Base-by-base conservation (phyloP, 495 filamentous ascomycete genomes). In the Pyronema omphalodes region DNA sequence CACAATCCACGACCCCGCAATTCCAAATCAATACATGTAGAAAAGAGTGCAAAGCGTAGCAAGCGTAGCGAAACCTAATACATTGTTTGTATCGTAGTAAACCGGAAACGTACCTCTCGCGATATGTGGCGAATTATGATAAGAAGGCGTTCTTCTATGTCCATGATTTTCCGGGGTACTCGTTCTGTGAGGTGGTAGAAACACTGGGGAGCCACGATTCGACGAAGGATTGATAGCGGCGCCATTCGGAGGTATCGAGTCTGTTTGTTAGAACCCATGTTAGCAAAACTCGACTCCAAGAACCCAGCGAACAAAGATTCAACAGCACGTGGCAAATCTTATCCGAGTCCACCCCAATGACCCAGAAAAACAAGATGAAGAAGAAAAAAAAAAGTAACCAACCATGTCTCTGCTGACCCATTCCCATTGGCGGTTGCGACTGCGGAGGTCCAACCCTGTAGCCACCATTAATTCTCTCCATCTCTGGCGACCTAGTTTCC, bases 181-280 rank as follows among this genome's bases (percentile, higher is more conserved):
- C 55, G 57, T 63, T 23, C 61, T 54, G 17, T 57, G 60, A 33
- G 59, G 61, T 23, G 61, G 57, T 35, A 63, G 55, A 44, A 57
- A 64, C 8, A 39, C 52, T 15, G 60, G 54, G 14, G 61, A 60
- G 19, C 57, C 54, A 50, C 61, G 61, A 50, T 55, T 60, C 34
- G 60, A 61, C 17, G 54, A 40, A 29, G 57, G 47, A 60, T 64
- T 61, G 23, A 63, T 63, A 55, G 61, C 19, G 51, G 50, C 54
- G 57, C 47, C 52, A 39, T 54, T 63, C 53, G 60, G 60, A 49
- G 61, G 60, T 55, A 63, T 51, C 23, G 61, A 63, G 49, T 64
- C 61, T 64, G 54, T 61, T 51, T 43, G 49, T 40, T 45, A 51
- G 51, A 8, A 48, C 53, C 19, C 54, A 36, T 51, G 56, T 55